A percentile compares a stretch with the other conserved stretches of the same genome.
Conservation (phyloP, 306 rosid genomes). For the Ochetophila trinervis region DNA sequence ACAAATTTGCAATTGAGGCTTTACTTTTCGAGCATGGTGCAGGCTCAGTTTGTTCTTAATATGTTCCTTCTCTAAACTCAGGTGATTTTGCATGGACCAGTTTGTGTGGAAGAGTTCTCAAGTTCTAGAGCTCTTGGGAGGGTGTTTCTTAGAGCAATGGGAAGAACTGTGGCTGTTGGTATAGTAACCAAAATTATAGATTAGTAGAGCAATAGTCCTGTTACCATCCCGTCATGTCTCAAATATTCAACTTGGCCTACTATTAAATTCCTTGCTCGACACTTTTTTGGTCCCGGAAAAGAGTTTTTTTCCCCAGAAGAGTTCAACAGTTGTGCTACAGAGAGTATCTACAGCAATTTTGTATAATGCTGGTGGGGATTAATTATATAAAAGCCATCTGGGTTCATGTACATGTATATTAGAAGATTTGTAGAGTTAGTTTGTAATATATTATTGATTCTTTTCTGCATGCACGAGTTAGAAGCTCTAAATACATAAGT, state of each 20-base stretch:
- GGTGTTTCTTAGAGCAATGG: constrained; percentile 72
- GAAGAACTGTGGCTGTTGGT: constrained; percentile 84
- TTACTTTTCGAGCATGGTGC: too few species aligned
- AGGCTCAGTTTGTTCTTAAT: background rate
- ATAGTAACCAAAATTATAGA: constrained; percentile 65
- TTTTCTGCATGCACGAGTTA: background rate
- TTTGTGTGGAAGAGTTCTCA: constrained; percentile 73
- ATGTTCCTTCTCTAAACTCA: constrained; percentile 27
- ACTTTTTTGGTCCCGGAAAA: too few species aligned
- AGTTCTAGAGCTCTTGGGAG: constrained; percentile 78
- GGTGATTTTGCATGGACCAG: constrained; percentile 67
- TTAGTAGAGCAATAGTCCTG: constrained; percentile 13
- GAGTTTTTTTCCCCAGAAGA: too few species aligned
- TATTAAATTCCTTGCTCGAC: too few species aligned
- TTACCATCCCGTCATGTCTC: too few species aligned
- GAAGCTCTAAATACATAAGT: background rate
- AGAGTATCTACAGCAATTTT: too few species aligned
- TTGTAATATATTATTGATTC: constrained; percentile 3
- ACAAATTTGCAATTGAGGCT: background rate
- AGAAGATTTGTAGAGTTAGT: background rate
- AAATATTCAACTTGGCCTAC: too few species aligned
- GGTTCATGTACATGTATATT: too few species aligned
- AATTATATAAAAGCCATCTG: too few species aligned
- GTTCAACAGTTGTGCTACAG: too few species aligned
- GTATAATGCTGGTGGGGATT: too few species aligned